Conservation (phyloP, 495 filamentous ascomycete species). For the Evansstolkia leycettana region DNA sequence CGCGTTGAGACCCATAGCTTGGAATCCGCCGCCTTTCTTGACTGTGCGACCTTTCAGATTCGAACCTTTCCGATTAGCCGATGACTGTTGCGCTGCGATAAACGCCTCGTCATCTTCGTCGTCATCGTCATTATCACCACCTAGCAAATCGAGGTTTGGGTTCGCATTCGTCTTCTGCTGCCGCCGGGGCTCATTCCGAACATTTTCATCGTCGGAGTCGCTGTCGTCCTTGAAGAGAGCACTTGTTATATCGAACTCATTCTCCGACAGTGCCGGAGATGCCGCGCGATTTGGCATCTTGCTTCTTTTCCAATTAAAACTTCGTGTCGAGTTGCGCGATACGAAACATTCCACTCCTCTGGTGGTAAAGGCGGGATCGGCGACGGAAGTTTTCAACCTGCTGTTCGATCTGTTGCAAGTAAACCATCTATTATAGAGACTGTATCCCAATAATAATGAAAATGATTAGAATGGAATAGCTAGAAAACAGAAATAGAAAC, state of each 20-base stretch:
- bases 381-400: too few relatives aligned
- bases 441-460: too few relatives aligned
- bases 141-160: slow-evolving; percentile 35
- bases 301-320: too few relatives aligned
- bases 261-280: slow-evolving; percentile 82
- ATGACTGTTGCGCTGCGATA: slow-evolving; percentile 74
- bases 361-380: too few relatives aligned
- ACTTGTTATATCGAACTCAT: slow-evolving; percentile 78
- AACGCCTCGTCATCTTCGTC: slow-evolving; percentile 73
- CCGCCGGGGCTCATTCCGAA: slow-evolving; percentile 15
- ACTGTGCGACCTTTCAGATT: slow-evolving; percentile 74
- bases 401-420: too few relatives aligned
- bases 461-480: too few relatives aligned
- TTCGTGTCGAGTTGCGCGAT: too few relatives aligned
- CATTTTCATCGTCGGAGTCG: slow-evolving; percentile 34
- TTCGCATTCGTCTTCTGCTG: slow-evolving; percentile 17
- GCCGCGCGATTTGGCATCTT: slow-evolving; percentile 47
- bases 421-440: too few relatives aligned
- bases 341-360: too few relatives aligned
- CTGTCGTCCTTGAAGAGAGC: slow-evolving; percentile 56
- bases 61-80: slow-evolving; percentile 69
- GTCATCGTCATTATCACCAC: slow-evolving; percentile 40
- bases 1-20: slow-evolving; percentile 84
- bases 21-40: slow-evolving; percentile 93
- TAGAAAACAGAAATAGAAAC: too few relatives aligned